These are phyloP conservation scores for Fragaria iinumae DNA, from an alignment of 306 rosid species.

Conservation along the genomic window DNA sequence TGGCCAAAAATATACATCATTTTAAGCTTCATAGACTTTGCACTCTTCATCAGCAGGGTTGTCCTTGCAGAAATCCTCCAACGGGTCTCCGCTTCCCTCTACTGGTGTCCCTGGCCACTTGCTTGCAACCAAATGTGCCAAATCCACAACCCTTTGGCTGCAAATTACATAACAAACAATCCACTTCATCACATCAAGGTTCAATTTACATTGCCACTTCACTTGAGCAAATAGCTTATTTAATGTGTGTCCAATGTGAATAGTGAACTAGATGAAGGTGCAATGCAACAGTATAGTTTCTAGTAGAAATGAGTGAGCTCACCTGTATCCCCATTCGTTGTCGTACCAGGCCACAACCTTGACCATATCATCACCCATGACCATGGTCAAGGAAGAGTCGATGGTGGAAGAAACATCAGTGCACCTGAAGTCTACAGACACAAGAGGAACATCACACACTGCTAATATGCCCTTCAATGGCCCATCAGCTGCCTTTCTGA, in stretches of 20 bases:
- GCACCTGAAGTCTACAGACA: slow-evolving; percentile 89
- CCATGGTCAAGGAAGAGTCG: slow-evolving; percentile 94
- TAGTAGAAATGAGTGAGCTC: slow-evolving; percentile 15
- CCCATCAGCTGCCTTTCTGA: slow-evolving; percentile 88
- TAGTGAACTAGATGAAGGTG: neutral
- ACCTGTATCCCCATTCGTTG: slow-evolving; percentile 99
- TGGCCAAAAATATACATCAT: slow-evolving; percentile 15
- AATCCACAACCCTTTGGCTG: slow-evolving; percentile 99
- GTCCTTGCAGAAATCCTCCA: slow-evolving; percentile 94
- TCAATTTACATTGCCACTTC: neutral
- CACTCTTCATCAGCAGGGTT: slow-evolving; percentile 95
- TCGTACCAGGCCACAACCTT: slow-evolving; percentile 99
- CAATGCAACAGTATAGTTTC: neutral
- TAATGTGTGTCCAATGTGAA: neutral
- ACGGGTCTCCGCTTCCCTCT: slow-evolving; percentile 69
- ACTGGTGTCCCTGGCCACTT: slow-evolving; percentile 75
- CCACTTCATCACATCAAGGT: neutral
- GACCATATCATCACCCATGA: slow-evolving; percentile 99
- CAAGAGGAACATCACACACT: slow-evolving; percentile 95
- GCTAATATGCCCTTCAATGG: slow-evolving; percentile 80
- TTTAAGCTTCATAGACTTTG: slow-evolving; percentile 82
- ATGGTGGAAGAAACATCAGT: slow-evolving; percentile 88
- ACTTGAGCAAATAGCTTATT: neutral
- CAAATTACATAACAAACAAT: slow-evolving; percentile 15
- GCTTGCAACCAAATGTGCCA: slow-evolving; percentile 83